Evolutionary conservation across 1,139 yeast genomes (phyloP).

Genomic region (Meyerozyma guilliermondii): DNA sequence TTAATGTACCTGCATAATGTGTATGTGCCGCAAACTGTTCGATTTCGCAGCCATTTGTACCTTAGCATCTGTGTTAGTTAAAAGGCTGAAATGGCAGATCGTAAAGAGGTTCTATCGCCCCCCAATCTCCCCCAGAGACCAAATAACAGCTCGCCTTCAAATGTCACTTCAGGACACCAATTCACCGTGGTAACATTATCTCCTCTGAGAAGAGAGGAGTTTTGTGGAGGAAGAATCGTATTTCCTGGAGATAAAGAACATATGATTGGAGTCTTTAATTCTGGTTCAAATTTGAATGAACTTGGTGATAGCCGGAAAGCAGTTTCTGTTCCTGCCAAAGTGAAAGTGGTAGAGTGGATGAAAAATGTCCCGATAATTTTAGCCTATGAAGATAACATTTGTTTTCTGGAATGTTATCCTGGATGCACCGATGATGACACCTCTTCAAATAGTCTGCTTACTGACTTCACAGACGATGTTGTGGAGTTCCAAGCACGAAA

Average conservation of each 20-base stretch:
- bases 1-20: not conserved
- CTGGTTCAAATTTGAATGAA: not conserved
- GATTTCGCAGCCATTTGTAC: not conserved
- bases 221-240: not conserved
- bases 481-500: slow-evolving; percentile 48
- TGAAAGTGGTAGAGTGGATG: slow-evolving; percentile 63
- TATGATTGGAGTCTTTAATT: not conserved
- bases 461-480: slow-evolving; percentile 23
- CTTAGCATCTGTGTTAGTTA: not conserved
- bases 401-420: slow-evolving; percentile 37
- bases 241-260: not conserved
- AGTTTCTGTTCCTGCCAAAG: slow-evolving; percentile 54
- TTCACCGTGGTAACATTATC: not conserved
- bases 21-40: not conserved
- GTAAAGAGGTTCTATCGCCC: not conserved
- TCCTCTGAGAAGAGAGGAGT: not conserved
- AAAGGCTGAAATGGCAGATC: not conserved
- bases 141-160: not conserved
- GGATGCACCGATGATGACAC: slow-evolving; percentile 29
- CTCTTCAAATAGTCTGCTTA: slow-evolving; percentile 8
- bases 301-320: slow-evolving; percentile 26
- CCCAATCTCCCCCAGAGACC: not conserved
- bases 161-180: not conserved
- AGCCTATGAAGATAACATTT: slow-evolving; percentile 17
- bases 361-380: slow-evolving; percentile 43